A percentile compares a stretch with the other conserved stretches of the same genome.
phyloP scores from a whole-genome alignment of 2,329 filamentous ascomycete species.

The Trichoderma oligosporum region DNA sequence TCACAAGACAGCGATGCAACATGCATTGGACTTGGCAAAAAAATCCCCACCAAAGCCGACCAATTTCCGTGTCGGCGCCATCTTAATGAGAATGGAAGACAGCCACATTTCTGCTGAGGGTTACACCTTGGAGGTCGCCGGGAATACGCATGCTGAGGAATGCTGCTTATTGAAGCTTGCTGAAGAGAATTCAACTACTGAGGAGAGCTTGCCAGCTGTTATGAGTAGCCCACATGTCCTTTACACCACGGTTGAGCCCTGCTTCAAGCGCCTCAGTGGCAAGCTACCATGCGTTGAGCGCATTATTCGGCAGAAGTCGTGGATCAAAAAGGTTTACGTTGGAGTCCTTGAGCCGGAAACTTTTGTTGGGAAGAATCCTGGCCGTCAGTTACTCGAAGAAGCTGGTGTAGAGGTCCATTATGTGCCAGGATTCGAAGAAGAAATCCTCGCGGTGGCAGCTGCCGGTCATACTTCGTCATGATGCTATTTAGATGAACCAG shows the following conservation, averaged over 20 bases:
- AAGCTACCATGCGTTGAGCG: slow-evolving; percentile 76
- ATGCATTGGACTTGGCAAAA: slow-evolving; percentile 71
- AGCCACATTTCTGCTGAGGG: slow-evolving; percentile 69
- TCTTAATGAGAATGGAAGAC: slow-evolving; percentile 62
- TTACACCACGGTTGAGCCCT: slow-evolving; percentile 93
- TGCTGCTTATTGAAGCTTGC: slow-evolving; percentile 78
- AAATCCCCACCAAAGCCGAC: slow-evolving; percentile 81
- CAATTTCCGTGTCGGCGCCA: slow-evolving; percentile 91
- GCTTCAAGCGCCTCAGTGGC: slow-evolving; percentile 68
- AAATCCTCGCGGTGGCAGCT: slow-evolving; percentile 78
- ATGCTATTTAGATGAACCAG: neutral
- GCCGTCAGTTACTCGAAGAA: slow-evolving; percentile 63
- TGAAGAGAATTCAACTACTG: slow-evolving; percentile 43
- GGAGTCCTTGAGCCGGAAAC: slow-evolving; percentile 86
- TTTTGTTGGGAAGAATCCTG: slow-evolving; percentile 80
- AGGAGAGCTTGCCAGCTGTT: slow-evolving; percentile 50
- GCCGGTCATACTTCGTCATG: slow-evolving; percentile 60
- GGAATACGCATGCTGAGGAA: slow-evolving; percentile 96
- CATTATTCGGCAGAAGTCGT: slow-evolving; percentile 59
- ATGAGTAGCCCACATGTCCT: slow-evolving; percentile 45
- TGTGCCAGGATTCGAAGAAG: slow-evolving; percentile 70
- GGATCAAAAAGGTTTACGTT: slow-evolving; percentile 75
- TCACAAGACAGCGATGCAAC: slow-evolving; percentile 56
- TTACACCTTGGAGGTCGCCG: slow-evolving; percentile 83
- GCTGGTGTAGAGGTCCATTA: slow-evolving; percentile 71